Conservation (phyloP, 768 basidiomycete genomes). For the Mycena chlorophos region DNA sequence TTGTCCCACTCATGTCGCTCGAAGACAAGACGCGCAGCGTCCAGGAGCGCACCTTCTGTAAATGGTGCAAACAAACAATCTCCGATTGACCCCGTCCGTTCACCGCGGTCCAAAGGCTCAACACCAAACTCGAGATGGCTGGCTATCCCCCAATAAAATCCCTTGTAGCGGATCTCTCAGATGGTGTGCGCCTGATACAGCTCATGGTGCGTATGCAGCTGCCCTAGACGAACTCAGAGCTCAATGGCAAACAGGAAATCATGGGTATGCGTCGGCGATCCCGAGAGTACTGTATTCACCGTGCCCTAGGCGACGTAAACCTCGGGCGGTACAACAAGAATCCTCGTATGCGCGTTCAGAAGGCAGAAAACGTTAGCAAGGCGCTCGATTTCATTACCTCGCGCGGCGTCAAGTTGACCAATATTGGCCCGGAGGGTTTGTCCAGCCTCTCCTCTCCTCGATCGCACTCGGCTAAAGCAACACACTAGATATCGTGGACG, state of each 20-base stretch:
- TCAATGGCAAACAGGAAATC: slow-evolving; percentile 68
- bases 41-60: slow-evolving; percentile 86
- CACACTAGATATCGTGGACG: slow-evolving; percentile 88
- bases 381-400: slow-evolving; percentile 95
- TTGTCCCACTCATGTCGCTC: slow-evolving; percentile 49
- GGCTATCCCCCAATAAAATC: slow-evolving; percentile 88
- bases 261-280: slow-evolving; percentile 61
- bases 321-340: slow-evolving; percentile 91
- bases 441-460: neutral
- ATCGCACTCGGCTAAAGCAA: slow-evolving; percentile 15
- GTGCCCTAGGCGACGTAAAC: slow-evolving; percentile 71
- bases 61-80: slow-evolving; percentile 58
- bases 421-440: slow-evolving; percentile 93
- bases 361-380: slow-evolving; percentile 97
- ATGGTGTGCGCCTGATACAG: slow-evolving; percentile 94
- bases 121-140: slow-evolving; percentile 87
- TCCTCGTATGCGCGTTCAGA: slow-evolving; percentile 91
- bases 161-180: slow-evolving; percentile 86
- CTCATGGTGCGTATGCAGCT: slow-evolving; percentile 66
- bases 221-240: neutral
- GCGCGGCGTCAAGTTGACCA: slow-evolving; percentile 91
- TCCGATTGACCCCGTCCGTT: slow-evolving; percentile 8
- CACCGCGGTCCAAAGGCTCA: slow-evolving; percentile 68
- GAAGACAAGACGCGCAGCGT: slow-evolving; percentile 64
- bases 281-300: neutral